These are phyloP conservation scores for Penicillium salamii DNA, from an alignment of 495 filamentous ascomycete genomes.

Conservation along the genomic window DNA sequence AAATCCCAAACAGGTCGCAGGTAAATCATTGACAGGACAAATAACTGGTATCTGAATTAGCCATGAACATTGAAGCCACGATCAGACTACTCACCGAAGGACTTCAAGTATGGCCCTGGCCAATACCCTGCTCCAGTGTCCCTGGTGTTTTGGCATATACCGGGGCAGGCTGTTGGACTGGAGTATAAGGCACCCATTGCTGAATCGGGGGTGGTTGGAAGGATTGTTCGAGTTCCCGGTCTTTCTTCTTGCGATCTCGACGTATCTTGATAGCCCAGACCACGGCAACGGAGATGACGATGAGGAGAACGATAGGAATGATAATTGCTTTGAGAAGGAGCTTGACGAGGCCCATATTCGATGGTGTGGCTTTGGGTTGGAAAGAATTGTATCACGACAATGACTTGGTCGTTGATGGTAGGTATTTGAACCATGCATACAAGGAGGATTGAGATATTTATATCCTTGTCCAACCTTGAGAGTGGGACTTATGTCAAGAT, in stretches of 20 bases:
- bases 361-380: too few species aligned
- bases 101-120: background rate
- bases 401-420: too few species aligned
- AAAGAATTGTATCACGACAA: background rate
- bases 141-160: slow-evolving; percentile 3
- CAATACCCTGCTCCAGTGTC: background rate
- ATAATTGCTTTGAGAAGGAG: slow-evolving; percentile 11
- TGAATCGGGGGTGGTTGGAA: slow-evolving; percentile 12
- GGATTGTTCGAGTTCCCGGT: slow-evolving; percentile 1
- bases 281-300: slow-evolving; percentile 1
- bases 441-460: background rate
- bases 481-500: background rate
- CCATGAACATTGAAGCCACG: too few species aligned
- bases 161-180: slow-evolving; percentile 3
- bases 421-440: background rate
- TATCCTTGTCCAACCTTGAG: background rate
- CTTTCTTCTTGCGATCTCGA: slow-evolving; percentile 6
- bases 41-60: too few species aligned
- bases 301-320: slow-evolving; percentile 7
- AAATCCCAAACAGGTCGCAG: too few species aligned
- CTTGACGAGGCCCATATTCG: slow-evolving; percentile 12
- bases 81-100: too few species aligned
- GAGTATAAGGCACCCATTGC: slow-evolving; percentile 8
- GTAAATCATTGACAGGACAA: too few species aligned
- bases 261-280: slow-evolving; percentile 4